Evolutionary conservation across 495 filamentous ascomycete species (phyloP).

Genomic region (Lepidopterella palustris): DNA sequence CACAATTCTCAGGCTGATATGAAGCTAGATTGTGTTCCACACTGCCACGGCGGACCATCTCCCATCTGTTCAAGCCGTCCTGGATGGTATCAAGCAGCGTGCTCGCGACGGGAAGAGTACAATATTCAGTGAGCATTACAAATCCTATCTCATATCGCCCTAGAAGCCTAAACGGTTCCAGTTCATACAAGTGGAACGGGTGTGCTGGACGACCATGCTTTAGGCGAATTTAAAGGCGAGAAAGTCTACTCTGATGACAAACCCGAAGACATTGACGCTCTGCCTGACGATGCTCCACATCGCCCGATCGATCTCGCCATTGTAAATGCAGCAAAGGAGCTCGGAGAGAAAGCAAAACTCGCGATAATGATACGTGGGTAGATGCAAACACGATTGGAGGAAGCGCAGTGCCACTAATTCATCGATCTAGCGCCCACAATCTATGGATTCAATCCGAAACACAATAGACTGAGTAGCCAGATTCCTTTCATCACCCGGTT

Average conservation of each 20-base stretch:
- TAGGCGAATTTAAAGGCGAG: conserved; percentile 25
- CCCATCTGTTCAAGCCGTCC: conserved; percentile 33
- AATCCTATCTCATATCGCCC: too few species aligned
- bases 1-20: too few species aligned
- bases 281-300: conserved; percentile 38
- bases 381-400: too few species aligned
- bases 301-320: conserved; percentile 41
- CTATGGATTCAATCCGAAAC: conserved; percentile 31
- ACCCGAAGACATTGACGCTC: conserved; percentile 30
- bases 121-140: too few species aligned
- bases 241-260: conserved; percentile 36
- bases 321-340: conserved; percentile 28
- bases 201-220: conserved; percentile 24
- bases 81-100: conserved; percentile 35
- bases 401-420: too few species aligned
- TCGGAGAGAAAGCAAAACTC: conserved; percentile 36
- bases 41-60: conserved; percentile 39
- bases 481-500: conserved; percentile 34
- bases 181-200: conserved; percentile 39
- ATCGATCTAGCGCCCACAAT: too few species aligned
- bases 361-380: conserved; percentile 38
- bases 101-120: conserved; percentile 25
- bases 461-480: conserved; percentile 33
- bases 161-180: too few species aligned
- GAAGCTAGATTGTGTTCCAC: conserved; percentile 40